Base-by-base conservation (phyloP, 1,284 basidiomycete genomes). In the Puccinia polysora region DNA sequence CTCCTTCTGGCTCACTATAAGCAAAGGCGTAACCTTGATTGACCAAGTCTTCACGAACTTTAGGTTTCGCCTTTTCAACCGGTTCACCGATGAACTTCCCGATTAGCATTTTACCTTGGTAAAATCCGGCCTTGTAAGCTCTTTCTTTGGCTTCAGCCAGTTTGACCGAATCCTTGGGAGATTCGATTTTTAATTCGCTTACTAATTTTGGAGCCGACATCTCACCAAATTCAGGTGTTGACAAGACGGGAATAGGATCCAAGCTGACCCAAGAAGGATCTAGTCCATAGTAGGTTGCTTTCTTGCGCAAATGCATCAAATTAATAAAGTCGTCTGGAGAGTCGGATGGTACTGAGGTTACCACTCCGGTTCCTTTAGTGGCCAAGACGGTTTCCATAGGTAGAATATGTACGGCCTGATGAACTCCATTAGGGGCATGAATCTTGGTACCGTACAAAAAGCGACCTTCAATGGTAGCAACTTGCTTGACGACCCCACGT, bases 111-210 rank as follows among this genome's bases (percentile, higher is more conserved):
- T 84, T 88, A 47, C 94, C 95, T 78, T 85, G 86, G 82, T 96
- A 97, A 84, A 97, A 97, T 62, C 96, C 96, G 81, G 97, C 95
- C 83, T 97, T 97, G 84, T 98, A 98, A 14, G 92, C 90, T 73
- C 96, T 85, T 78, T 97, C 96, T 82, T 99, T 99, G 65, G 96
- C 96, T 80, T 97, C 94, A 5, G 89, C 88, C 38, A 99, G 86
- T 81, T 90, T 89, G 81, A 92, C 92, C 63, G 84, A 84, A 80
- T 99, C 96, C 81, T 95, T 95, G 79, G 94, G 91, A 7, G 90
- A 94, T 78, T 94, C 89, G 78, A 99, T 93, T 83, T 97, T 97
- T 77, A 98, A 81, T 82, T 91, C 83, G 81, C 91, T 88, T 79
- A 92, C 86, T 63, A 98, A 83, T 12, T 87, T 85, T n/a, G 90